These are phyloP conservation scores for Rasamsonia emersonii DNA, from an alignment of 2,329 filamentous ascomycete species.

Conservation along the genomic window DNA sequence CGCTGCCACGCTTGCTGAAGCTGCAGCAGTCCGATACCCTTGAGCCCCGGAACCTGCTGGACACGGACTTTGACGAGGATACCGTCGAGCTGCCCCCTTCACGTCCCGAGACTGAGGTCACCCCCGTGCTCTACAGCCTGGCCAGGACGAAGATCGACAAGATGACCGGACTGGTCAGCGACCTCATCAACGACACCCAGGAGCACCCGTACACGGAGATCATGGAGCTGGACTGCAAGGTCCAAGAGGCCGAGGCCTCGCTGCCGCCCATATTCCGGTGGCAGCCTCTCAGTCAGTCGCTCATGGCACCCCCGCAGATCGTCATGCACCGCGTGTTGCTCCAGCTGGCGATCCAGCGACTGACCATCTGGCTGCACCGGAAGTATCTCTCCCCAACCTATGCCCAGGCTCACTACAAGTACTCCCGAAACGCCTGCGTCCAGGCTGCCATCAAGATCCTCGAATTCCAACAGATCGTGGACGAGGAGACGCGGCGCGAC, in stretches of 20 bases:
- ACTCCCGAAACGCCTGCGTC: slow-evolving; percentile 38
- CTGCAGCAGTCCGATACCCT: slow-evolving; percentile 50
- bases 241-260: slow-evolving; percentile 10
- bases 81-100: slow-evolving; percentile 42
- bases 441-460: slow-evolving; percentile 40
- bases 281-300: slow-evolving; percentile 5
- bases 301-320: slow-evolving; percentile 3
- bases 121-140: slow-evolving; percentile 3
- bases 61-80: slow-evolving; percentile 49
- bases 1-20: slow-evolving; percentile 52
- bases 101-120: slow-evolving; percentile 40
- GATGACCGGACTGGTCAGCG: slow-evolving; percentile 1
- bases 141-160: slow-evolving; percentile 2
- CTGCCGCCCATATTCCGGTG: slow-evolving; percentile 10
- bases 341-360: slow-evolving; percentile 2
- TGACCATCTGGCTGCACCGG: slow-evolving; percentile 31
- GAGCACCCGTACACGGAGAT: slow-evolving; percentile 10
- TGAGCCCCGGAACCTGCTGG: slow-evolving; percentile 48
- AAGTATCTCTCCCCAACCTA: slow-evolving; percentile 32
- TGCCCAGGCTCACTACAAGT: slow-evolving; percentile 18
- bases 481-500: slow-evolving; percentile 40
- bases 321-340: slow-evolving; percentile 2
- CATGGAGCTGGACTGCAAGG: slow-evolving; percentile 15
- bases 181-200: background rate
- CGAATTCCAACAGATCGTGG: slow-evolving; percentile 40